Evolutionary conservation across 495 filamentous ascomycete species (phyloP).

Genomic region (Aspergillus mulundensis): DNA sequence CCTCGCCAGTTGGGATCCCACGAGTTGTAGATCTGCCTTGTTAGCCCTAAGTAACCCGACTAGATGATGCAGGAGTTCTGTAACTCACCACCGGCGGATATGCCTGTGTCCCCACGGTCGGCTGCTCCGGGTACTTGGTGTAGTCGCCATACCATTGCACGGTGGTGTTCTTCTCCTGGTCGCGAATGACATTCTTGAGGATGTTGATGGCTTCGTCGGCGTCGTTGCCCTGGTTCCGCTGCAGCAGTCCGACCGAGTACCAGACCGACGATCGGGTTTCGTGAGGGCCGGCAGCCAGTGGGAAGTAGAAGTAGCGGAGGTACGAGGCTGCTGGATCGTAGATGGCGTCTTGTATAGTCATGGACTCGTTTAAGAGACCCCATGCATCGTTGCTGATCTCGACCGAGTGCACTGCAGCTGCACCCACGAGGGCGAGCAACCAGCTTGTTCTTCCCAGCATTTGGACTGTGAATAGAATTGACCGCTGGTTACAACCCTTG

Average conservation of each 20-base stretch:
- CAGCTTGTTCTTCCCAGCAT: slow-evolving; percentile 1
- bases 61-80: no score
- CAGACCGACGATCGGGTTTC: slow-evolving; percentile 35
- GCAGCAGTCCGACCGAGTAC: slow-evolving; percentile 38
- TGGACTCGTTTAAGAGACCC: slow-evolving; percentile 25
- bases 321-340: slow-evolving; percentile 13
- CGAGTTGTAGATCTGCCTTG: slow-evolving; percentile 24
- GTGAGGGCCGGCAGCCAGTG: slow-evolving; percentile 23
- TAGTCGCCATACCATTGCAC: slow-evolving; percentile 42
- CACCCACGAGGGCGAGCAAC: slow-evolving; percentile 2
- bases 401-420: not conserved
- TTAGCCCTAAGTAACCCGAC: not conserved
- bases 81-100: slow-evolving; percentile 23
- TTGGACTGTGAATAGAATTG: not conserved
- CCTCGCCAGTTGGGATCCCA: slow-evolving; percentile 46
- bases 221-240: slow-evolving; percentile 33
- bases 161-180: slow-evolving; percentile 31
- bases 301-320: slow-evolving; percentile 25
- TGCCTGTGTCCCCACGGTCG: slow-evolving; percentile 29
- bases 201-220: slow-evolving; percentile 33
- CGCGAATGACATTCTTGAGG: slow-evolving; percentile 35
- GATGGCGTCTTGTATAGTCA: slow-evolving; percentile 24
- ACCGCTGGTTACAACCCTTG: not conserved
- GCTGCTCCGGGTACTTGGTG: slow-evolving; percentile 34
- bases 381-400: not conserved